Conservation (phyloP, 176 grass and related monocot species). For the Hordeum marinum region DNA sequence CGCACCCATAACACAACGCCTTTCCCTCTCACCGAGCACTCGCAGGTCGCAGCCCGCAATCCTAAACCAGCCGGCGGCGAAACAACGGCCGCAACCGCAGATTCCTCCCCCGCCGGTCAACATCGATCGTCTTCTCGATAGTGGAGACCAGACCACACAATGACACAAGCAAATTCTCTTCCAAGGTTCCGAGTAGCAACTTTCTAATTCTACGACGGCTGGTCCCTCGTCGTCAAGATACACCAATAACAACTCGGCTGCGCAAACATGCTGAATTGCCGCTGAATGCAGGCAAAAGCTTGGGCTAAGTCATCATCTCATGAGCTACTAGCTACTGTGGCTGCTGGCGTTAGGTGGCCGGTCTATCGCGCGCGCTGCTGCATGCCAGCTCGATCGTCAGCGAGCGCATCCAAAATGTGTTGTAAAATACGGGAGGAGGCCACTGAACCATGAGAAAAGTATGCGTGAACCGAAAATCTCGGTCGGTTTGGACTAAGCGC, state of each 20-base stretch:
- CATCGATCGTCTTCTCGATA: neutral
- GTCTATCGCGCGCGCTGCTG: neutral
- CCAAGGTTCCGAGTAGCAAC: neutral
- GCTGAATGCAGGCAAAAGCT: no score
- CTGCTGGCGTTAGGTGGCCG: constrained; percentile 7
- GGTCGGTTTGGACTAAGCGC: no score
- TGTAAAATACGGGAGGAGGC: neutral
- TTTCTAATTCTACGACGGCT: neutral
- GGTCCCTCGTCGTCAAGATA: neutral
- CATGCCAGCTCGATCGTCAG: neutral
- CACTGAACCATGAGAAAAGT: constrained; percentile 12
- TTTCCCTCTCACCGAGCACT: neutral
- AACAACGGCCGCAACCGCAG: constrained; percentile 11
- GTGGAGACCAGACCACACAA: neutral
- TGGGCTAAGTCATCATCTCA: no score
- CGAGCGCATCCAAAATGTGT: constrained; percentile 3
- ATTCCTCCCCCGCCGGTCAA: constrained; percentile 2
- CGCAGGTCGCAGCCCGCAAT: neutral
- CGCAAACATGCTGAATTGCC: neutral
- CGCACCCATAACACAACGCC: neutral
- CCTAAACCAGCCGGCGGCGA: neutral
- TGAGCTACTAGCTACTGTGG: no score
- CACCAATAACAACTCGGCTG: neutral
- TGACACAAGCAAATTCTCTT: neutral
- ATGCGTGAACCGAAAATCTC: neutral